Evolutionary conservation across 257 asterid genomes (phyloP), one percentile per base, ranked within the genome.

Genomic region (Nicotiana sylvestris): DNA sequence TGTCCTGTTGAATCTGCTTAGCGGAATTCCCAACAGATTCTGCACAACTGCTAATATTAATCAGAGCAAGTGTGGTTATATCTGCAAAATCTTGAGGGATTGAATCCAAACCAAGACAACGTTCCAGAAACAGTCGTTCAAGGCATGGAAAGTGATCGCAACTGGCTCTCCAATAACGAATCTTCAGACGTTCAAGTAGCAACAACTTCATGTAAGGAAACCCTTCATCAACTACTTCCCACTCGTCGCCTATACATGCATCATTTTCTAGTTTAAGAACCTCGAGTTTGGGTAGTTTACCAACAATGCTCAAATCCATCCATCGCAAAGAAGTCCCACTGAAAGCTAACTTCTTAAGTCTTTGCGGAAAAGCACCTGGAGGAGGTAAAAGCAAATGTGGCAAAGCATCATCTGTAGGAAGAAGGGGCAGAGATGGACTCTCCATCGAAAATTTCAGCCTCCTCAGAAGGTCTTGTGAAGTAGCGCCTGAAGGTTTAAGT

Each of bases 361-460:
- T 81, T 9, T 56, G 81, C 29, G 88, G 86, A 56, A 87, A 85
- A 18, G 82, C 77, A 6, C 53, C 35, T 85, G 78, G 43, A 82
- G 33, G 15, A 33, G 39, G 82, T 60, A 51, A 60, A 32, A 0
- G 68, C 39, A 53, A 51, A 72, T 49, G 58, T 65, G 62, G 32
- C 49, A n/a, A 1, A 57, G 25, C 27, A 61, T 6, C 25, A 61
- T 6, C 12, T 0, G 49, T 9, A 66, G 74, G 25, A 66, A 5
- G 12, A 30, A 64, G 25, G 13, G 2, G 3, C 2, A 64, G 11
- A 61, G 29, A 9, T 27, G 69, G 69, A 64, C 56, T 37, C 46
- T 1, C 9, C 9, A 1, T 37, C 46, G 9, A 37, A 37, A 37
- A 37, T 6, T 37, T 37, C 9, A 37, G 46, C 46, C 46, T 37